phyloP scores from a whole-genome alignment of 2,329 filamentous ascomycete genomes.

The Alternaria sp. region DNA sequence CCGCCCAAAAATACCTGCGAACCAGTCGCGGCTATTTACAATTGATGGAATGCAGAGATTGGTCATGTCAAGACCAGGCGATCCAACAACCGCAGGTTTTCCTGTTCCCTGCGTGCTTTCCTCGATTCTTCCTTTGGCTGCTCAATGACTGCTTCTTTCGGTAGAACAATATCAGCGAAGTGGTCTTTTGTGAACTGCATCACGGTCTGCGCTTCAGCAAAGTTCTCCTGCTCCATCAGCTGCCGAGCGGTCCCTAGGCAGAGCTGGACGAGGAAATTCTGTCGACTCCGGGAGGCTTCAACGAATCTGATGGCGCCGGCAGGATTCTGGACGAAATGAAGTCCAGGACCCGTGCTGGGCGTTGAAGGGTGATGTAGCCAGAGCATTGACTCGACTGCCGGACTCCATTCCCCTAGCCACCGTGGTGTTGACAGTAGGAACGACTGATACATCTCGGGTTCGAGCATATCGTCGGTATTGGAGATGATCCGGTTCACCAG shows the following conservation, averaged over 20 bases:
- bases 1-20: not conserved
- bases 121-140: not conserved
- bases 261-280: slow-evolving; percentile 36
- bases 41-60: not conserved
- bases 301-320: slow-evolving; percentile 22
- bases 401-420: slow-evolving; percentile 34
- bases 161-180: slow-evolving; percentile 40
- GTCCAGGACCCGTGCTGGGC: slow-evolving; percentile 23
- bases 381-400: slow-evolving; percentile 33
- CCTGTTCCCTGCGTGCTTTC: slow-evolving; percentile 18
- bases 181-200: slow-evolving; percentile 40
- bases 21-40: not conserved
- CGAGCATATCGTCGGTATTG: slow-evolving; percentile 7
- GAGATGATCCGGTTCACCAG: slow-evolving; percentile 35
- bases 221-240: slow-evolving; percentile 36
- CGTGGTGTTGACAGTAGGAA: slow-evolving; percentile 28
- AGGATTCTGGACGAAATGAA: slow-evolving; percentile 33
- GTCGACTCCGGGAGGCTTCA: slow-evolving; percentile 13
- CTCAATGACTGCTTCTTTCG: slow-evolving; percentile 10
- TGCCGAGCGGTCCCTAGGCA: slow-evolving; percentile 40
- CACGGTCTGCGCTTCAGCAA: slow-evolving; percentile 34
- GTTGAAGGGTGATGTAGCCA: slow-evolving; percentile 39
- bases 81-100: slow-evolving; percentile 37
- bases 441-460: slow-evolving; percentile 28
- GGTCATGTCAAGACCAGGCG: slow-evolving; percentile 28